A percentile compares a stretch with the other conserved stretches of the same genome.
phyloP scores from a whole-genome alignment of 139 green algal genomes.

The Haematococcus sp. region DNA sequence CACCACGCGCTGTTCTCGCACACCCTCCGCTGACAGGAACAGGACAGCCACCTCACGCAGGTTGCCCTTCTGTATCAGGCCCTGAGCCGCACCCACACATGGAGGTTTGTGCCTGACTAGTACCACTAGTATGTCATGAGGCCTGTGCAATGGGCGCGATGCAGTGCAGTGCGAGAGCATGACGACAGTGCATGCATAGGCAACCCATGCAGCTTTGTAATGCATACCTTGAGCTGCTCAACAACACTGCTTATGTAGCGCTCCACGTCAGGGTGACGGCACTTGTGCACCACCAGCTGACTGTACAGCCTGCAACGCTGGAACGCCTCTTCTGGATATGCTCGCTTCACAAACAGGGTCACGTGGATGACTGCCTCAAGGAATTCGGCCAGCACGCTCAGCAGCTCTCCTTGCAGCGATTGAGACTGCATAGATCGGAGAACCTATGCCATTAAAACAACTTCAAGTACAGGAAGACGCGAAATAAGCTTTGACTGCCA shows the following conservation, averaged over 20 bases:
- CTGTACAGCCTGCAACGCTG: constrained; percentile 32
- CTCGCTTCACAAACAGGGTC: constrained; percentile 10
- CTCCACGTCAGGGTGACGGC: constrained; percentile 40
- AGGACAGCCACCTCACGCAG: constrained; percentile 59
- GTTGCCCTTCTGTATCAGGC: constrained; percentile 36
- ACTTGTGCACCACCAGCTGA: constrained; percentile 38
- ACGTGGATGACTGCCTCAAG: constrained; percentile 44
- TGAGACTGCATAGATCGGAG: no score
- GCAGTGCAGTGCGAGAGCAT: neutral
- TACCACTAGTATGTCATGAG: no score
- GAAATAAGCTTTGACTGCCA: no score
- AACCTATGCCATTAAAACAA: no score
- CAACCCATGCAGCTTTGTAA: no score
- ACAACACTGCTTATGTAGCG: constrained; percentile 39
- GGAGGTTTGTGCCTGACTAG: no score
- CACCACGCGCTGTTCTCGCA: constrained; percentile 28
- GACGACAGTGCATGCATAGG: neutral
- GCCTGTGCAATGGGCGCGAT: no score
- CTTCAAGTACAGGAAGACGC: no score
- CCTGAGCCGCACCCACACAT: constrained; percentile 18
- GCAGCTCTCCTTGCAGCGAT: no score
- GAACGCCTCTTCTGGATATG: constrained; percentile 40
- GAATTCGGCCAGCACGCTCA: constrained; percentile 32
- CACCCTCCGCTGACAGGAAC: constrained; percentile 22
- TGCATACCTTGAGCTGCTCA: neutral